Conservation (phyloP, 441 rosid species). For the Adansonia grandidieri region DNA sequence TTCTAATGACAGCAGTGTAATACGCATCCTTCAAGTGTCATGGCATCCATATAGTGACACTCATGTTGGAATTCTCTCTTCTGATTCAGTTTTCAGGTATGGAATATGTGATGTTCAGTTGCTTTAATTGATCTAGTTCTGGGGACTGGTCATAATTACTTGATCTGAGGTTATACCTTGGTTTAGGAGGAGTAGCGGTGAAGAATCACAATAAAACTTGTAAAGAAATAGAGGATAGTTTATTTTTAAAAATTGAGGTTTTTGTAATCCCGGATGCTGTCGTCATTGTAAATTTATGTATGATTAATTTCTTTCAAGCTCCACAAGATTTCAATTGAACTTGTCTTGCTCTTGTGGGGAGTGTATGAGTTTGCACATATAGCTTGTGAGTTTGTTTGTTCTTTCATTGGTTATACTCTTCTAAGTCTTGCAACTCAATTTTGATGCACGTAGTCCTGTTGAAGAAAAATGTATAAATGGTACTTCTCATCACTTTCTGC, state of each 20-base stretch:
- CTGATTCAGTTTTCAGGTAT: slow-evolving; percentile 95
- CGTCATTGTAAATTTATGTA: neutral
- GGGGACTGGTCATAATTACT: neutral
- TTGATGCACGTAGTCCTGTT: neutral
- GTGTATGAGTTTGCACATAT: slow-evolving; percentile 10
- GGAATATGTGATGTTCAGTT: neutral
- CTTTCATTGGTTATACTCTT: slow-evolving; percentile 8
- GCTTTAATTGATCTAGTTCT: slow-evolving; percentile 1
- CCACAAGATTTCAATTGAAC: slow-evolving; percentile 1
- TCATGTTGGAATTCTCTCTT: slow-evolving; percentile 92
- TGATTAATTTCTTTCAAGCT: slow-evolving; percentile 3
- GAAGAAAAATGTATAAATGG: neutral
- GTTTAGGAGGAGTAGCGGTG: neutral
- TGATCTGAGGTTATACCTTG: neutral
- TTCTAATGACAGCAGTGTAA: slow-evolving; percentile 56
- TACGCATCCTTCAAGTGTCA: slow-evolving; percentile 59
- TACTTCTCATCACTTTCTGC: slow-evolving; percentile 34
- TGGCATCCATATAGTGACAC: slow-evolving; percentile 92
- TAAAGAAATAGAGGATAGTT: slow-evolving; percentile 7
- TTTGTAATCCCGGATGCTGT: slow-evolving; percentile 8
- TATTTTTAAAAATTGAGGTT: neutral
- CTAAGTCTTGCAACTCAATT: neutral
- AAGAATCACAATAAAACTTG: neutral
- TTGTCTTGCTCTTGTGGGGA: slow-evolving; percentile 10
- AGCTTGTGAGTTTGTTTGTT: neutral